Base-by-base conservation (phyloP, 2,329 filamentous ascomycete genomes). In the Diatrype stigma region DNA sequence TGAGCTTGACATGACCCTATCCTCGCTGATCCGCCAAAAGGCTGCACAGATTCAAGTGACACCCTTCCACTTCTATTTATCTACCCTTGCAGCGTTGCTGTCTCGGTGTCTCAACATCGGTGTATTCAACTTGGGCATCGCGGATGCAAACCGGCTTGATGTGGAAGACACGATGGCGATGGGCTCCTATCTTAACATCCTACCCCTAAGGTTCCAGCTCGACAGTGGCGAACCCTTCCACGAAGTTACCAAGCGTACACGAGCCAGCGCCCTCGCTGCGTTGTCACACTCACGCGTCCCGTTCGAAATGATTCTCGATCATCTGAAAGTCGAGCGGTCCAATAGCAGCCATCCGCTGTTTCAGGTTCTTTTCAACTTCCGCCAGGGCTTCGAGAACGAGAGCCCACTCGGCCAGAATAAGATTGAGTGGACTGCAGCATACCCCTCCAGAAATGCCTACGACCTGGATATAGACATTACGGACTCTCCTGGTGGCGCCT, bases 241-340 rank as follows among this genome's bases (percentile, higher is more conserved):
- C 10, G 48, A 53, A 7, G 44, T 54, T 16, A 34, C 32, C 11
- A 38, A 48, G 30, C 23, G 40, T 10, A 47, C 60, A 1, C 56
- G 61, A 0, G 44, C 57, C 65, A 56, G 17, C 51, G 59, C 1
- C 14, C 67, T 67, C 32, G 45, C 46, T 1, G 70, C 68, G 1
- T 57, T 73, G 0, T 50, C 50, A 1, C 57, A 74, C 49, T 71
- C 72, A 0, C 47, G 51, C 1, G 48, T 74, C 4, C 74, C 74
- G 0, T 72, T 75, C 47, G 67, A 76, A 48, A 56, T 71, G 1
- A 50, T 77, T 0, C 60, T 76, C 0, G 56, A 68, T 2, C 62
- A 72, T 32, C 57, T 76, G 2, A 59, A 65, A 4, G 62, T 72
- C 2, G 52, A 63, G 1, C 59, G 72, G 14, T 70, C 71, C 1